Percentiles rank a stretch among this genome's conserved stretches.
Conservation (phyloP, 2,329 filamentous ascomycete genomes). For the Apiospora aurea region DNA sequence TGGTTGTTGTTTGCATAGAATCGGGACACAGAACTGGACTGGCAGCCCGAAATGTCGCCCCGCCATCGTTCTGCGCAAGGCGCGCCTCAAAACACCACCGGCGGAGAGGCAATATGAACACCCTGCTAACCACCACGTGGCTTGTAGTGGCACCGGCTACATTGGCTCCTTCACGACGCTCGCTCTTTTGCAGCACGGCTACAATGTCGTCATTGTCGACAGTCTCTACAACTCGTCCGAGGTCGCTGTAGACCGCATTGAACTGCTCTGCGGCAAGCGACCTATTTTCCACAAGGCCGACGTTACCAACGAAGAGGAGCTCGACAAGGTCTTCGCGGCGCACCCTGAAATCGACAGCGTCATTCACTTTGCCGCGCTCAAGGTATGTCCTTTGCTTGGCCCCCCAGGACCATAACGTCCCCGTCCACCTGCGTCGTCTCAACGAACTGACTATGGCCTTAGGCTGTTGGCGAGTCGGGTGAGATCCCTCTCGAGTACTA, state of each 20-base stretch:
- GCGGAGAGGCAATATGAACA: not conserved
- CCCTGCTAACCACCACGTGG: slow-evolving; percentile 30
- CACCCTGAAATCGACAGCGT: slow-evolving; percentile 96
- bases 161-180: slow-evolving; percentile 98
- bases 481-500: slow-evolving; percentile 98
- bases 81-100: not conserved
- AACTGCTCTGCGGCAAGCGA: slow-evolving; percentile 88
- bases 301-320: slow-evolving; percentile 81
- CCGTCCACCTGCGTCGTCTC: not conserved
- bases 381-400: slow-evolving; percentile 61
- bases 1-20: not conserved
- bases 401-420: slow-evolving; percentile 22
- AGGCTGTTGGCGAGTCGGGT: slow-evolving; percentile 95
- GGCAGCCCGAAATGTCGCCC: slow-evolving; percentile 4
- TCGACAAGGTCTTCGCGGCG: slow-evolving; percentile 87
- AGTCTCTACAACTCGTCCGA: slow-evolving; percentile 96
- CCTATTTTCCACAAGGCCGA: slow-evolving; percentile 86
- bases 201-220: slow-evolving; percentile 96
- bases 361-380: slow-evolving; percentile 97
- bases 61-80: slow-evolving; percentile 2
- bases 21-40: not conserved
- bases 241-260: slow-evolving; percentile 92
- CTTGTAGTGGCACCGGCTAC: slow-evolving; percentile 90
- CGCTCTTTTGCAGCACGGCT: slow-evolving; percentile 89
- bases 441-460: slow-evolving; percentile 31